Evolutionary conservation across 495 filamentous ascomycete species (phyloP), one percentile per base, ranked within the genome.

Genomic region (Daldinia decipiens): DNA sequence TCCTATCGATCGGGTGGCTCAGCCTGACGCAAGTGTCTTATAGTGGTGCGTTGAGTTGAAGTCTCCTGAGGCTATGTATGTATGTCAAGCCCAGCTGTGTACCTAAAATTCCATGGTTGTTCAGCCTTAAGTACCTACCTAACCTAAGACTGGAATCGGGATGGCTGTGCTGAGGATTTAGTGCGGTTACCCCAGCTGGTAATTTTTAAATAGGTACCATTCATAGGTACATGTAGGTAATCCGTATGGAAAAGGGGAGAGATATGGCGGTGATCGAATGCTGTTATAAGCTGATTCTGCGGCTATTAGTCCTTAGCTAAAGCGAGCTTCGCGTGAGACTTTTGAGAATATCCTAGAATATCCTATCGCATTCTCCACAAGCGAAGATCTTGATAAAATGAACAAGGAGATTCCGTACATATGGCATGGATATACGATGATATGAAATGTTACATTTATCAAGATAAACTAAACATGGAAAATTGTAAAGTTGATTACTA

Each of bases 401-500:
- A 17, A 47, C 24, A 19, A 27, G 26, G 26, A 43, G 39, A 43
- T 43, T 6, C n/a, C 1, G 11, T 38, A 15, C 1, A 15, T 38
- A 15, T 38, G 36, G 36, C 4, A 38, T 43, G 39, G 39, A 39
- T 40, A 40, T 8, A 29, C 5, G 38, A 40, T n/a, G 13, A 40
- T 40, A 40, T 40, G n/a, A 45, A 45, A 45, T 45, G n/a, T 7
- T 45, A 45, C n/a, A 21, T 45, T 45, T 45, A n/a, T 15, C 27
- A 29, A 29, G 4, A 29, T 29, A 29, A 45, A 51, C 57, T 56
- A 60, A 59, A 53, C 27, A 19, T 47, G 67, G 61, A 38, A 60
- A 64, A n/a, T 47, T 38, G 45, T 26, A 45, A 55, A 43, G 62
- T 47, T 62, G 52, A 71, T 67, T 63, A 67, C 59, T 62, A 59